Evolutionary conservation across 257 asterid species (phyloP), one percentile per base, ranked within the genome.

Genomic region (Solanum verrucosum): DNA sequence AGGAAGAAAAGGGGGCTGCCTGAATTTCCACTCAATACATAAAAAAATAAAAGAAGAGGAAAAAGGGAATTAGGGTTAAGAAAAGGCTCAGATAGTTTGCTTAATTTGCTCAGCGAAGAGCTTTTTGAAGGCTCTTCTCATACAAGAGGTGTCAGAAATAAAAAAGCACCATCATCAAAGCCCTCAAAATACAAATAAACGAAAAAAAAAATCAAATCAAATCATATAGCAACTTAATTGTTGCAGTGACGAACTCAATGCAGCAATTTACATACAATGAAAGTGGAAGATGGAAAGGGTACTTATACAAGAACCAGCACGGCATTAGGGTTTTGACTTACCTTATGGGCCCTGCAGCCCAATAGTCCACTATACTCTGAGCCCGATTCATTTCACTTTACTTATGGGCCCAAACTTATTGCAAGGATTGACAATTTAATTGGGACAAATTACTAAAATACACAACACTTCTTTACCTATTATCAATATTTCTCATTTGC

Each of bases 141-240:
- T 95, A 96, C 96, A 94, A 94, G 98, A 96, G 98, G 98, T 95
- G 98, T 94, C 98, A 93, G 96, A 96, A 94, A 84, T 85, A 60
- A 60, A 79, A 35, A 86, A 93, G 96, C 96, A 90, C 71, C 59
- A 21, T 88, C 98, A 94, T 96, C 98, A 56, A 89, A 40, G 92
- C 90, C 88, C 29, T 37, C 27, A 5, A 23, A 78, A 78, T 14
- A n/a, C 5, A 25, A 12, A 42, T 3, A 29, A 68, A 70, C 37
- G 20, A 27, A 27, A 27, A 5, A 68, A 6, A 27, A 6, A 67
- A 13, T 21, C 5, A 25, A 25, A 65, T 25, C 31, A 63, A 27
- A 12, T 71, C 2, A 33, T 3, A 18, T 33, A 71, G 7, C 12
- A 21, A 75, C 3, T 25, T 23, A 44, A 9, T 1, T 44, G 38